Percentiles rank a stretch among this genome's conserved stretches.
phyloP scores from a whole-genome alignment of 495 filamentous ascomycete genomes.

The Hypoxylon perforatum region DNA sequence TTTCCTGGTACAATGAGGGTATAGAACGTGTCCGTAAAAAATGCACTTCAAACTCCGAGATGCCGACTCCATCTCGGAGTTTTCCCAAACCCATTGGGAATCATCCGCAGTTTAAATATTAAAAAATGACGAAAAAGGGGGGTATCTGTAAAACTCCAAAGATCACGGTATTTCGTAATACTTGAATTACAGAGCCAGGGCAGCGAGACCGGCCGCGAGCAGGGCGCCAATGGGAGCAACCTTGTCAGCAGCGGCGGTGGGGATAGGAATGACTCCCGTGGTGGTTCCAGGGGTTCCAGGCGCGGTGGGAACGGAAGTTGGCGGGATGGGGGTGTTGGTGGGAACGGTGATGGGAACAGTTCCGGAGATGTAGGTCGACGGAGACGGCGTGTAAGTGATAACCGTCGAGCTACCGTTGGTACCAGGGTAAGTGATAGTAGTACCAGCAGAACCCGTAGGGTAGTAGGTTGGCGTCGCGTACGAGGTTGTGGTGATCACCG shows the following conservation, averaged over 20 bases:
- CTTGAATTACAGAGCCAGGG: slow-evolving; percentile 44
- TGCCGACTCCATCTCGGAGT: slow-evolving; percentile 25
- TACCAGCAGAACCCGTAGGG: slow-evolving; percentile 25
- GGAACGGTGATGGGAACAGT: slow-evolving; percentile 34
- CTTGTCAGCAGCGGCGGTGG: slow-evolving; percentile 47
- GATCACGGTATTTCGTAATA: slow-evolving; percentile 17
- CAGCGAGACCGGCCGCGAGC: slow-evolving; percentile 46
- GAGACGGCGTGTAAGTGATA: slow-evolving; percentile 36
- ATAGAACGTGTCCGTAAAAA: slow-evolving; percentile 35
- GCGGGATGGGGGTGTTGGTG: slow-evolving; percentile 34
- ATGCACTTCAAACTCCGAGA: slow-evolving; percentile 21
- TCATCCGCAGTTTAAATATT: slow-evolving; percentile 21
- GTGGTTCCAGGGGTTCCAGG: too few relatives aligned
- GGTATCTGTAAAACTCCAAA: slow-evolving; percentile 41
- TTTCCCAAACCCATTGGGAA: slow-evolving; percentile 16
- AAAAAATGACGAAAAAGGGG: slow-evolving; percentile 23
- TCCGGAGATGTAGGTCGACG: slow-evolving; percentile 33
- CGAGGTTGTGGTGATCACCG: slow-evolving; percentile 28
- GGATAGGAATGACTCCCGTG: slow-evolving; percentile 24
- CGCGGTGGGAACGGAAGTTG: slow-evolving; percentile 10
- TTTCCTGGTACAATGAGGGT: slow-evolving; percentile 39
- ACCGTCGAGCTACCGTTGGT: slow-evolving; percentile 28
- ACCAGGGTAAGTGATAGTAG: slow-evolving; percentile 30
- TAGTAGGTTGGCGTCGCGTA: slow-evolving; percentile 15
- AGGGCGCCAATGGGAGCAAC: slow-evolving; percentile 44